Evolutionary conservation across 495 filamentous ascomycete species (phyloP).

Genomic region (Trichoderma gamsii): DNA sequence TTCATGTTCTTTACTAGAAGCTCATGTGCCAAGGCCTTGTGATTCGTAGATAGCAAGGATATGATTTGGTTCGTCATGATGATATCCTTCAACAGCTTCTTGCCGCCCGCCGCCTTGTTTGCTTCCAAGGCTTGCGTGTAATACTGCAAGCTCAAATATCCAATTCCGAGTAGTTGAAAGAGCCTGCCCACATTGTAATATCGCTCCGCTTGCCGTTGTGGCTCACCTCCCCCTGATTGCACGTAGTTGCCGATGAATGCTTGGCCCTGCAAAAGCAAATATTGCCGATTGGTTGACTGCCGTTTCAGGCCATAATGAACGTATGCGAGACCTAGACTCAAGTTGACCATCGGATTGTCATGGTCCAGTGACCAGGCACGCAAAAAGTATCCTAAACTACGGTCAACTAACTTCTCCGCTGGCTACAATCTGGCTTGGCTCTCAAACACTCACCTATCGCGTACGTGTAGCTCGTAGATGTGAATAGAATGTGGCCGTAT

Average conservation of each 20-base stretch:
- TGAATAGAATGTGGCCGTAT: slow-evolving; percentile 82
- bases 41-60: neutral
- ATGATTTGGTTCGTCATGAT: neutral
- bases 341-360: slow-evolving; percentile 66
- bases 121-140: slow-evolving; percentile 47
- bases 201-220: slow-evolving; percentile 59
- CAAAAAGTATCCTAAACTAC: slow-evolving; percentile 65
- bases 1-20: slow-evolving; percentile 1
- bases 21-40: neutral
- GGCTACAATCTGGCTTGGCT: neutral
- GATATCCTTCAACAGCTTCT: slow-evolving; percentile 1
- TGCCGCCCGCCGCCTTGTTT: neutral
- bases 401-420: neutral
- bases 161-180: slow-evolving; percentile 74
- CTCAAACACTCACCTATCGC: slow-evolving; percentile 56
- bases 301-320: slow-evolving; percentile 81
- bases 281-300: slow-evolving; percentile 83
- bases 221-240: slow-evolving; percentile 27
- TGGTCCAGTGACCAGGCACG: slow-evolving; percentile 77
- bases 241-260: slow-evolving; percentile 77
- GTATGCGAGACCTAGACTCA: slow-evolving; percentile 68
- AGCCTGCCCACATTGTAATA: slow-evolving; percentile 82
- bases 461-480: slow-evolving; percentile 68
- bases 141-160: slow-evolving; percentile 67
- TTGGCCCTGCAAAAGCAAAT: slow-evolving; percentile 74